Evolutionary conservation across 1,284 basidiomycete species (phyloP), one percentile per base, ranked within the genome.

Genomic region (Acaromyces ingoldii): DNA sequence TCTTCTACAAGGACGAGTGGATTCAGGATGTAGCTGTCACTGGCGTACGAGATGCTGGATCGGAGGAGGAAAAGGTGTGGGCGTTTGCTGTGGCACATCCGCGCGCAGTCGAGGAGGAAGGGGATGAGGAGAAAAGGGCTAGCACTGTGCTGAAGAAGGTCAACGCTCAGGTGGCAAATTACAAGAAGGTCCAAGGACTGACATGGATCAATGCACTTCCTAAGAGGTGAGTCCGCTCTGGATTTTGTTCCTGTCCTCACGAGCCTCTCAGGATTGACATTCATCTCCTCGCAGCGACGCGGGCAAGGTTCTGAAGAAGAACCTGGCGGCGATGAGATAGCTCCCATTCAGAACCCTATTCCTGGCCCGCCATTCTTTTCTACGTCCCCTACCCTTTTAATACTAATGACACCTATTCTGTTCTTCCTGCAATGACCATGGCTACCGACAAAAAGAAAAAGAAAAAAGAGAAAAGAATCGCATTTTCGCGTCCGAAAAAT

Each of bases 261-360:
- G n/a, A n/a, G n/a, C n/a, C n/a, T n/a, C n/a, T n/a, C n/a, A n/a
- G n/a, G n/a, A n/a, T n/a, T n/a, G n/a, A n/a, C n/a, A n/a, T 13
- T 33, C 21, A n/a, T 24, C 19, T 21, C 26, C 29, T 13, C n/a
- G 21, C 53, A 63, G 54, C 26, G 59, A 61, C 3, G 57, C 70
- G 6, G 72, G 72, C 26, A 75, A 75, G 54, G 58, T 75, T 9
- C 51, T 75, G 13, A 72, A 72, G 50, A 60, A 65, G 40, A 67
- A 73, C 45, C 56, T 74, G 22, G 42, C 42, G 17, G 2, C 42
- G 11, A 10, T 26, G 26, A 2, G 26, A 4, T 45, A 19, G 44
- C n/a, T n/a, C n/a, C n/a, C n/a, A n/a, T n/a, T n/a, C n/a, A n/a
- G n/a, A n/a, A n/a, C n/a, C n/a, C n/a, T n/a, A n/a, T n/a, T n/a